Conservation (phyloP, 495 filamentous ascomycete species). For the Physcia stellaris region DNA sequence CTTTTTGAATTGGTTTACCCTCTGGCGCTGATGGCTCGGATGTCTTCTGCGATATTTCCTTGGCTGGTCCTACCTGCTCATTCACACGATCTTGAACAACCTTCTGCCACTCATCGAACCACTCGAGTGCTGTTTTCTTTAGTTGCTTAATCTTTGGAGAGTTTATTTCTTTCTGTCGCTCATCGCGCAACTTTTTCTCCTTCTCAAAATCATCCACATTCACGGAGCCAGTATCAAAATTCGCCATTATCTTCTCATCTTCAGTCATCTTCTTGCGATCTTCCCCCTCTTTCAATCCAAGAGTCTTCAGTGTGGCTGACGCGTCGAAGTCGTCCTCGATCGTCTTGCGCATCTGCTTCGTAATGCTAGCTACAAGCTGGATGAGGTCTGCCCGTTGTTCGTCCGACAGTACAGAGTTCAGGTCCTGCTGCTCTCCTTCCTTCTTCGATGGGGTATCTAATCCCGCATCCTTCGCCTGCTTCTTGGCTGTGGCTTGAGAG, state of each 20-base stretch:
- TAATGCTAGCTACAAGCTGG: slow-evolving; percentile 27
- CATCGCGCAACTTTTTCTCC: slow-evolving; percentile 15
- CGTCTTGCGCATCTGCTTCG: slow-evolving; percentile 29
- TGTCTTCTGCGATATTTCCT: slow-evolving; percentile 22
- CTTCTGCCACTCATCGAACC: slow-evolving; percentile 54
- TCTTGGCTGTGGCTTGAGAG: background rate
- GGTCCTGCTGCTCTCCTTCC: too few relatives aligned
- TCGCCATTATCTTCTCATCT: slow-evolving; percentile 14
- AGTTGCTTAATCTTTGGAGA: slow-evolving; percentile 20
- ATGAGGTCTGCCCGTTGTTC: slow-evolving; percentile 14
- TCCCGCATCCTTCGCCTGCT: background rate
- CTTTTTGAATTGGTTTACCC: slow-evolving; percentile 5
- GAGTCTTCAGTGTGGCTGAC: slow-evolving; percentile 1
- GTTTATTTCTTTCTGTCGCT: slow-evolving; percentile 16
- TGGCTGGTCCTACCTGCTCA: slow-evolving; percentile 47
- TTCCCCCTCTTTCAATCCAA: background rate
- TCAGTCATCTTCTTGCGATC: slow-evolving; percentile 11
- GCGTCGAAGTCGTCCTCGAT: slow-evolving; percentile 28
- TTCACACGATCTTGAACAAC: slow-evolving; percentile 46
- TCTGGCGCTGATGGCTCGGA: slow-evolving; percentile 8
- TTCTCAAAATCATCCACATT: slow-evolving; percentile 15
- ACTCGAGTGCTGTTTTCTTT: slow-evolving; percentile 31
- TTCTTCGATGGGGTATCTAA: slow-evolving; percentile 1
- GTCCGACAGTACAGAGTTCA: slow-evolving; percentile 11
- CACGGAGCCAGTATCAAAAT: slow-evolving; percentile 15